These are phyloP conservation scores for Termitomyces sp. DNA, from an alignment of 768 basidiomycete genomes.

Conservation along the genomic window DNA sequence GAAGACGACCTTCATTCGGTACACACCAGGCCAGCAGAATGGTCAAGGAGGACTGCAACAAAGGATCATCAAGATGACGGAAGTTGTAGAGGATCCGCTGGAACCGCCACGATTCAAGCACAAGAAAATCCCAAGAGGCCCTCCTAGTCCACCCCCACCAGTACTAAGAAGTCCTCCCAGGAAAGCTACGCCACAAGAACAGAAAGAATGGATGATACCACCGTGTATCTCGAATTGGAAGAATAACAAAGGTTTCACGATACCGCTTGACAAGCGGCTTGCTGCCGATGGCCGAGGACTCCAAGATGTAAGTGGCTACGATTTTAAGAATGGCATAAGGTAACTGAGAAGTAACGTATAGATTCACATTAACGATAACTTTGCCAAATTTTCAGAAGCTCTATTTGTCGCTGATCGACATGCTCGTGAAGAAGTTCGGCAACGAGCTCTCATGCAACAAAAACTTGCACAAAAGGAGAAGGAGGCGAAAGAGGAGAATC, in stretches of 20 bases:
- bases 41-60: slow-evolving; percentile 75
- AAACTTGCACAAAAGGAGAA: slow-evolving; percentile 99
- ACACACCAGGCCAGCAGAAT: slow-evolving; percentile 91
- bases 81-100: slow-evolving; percentile 95
- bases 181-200: slow-evolving; percentile 94
- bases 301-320: slow-evolving; percentile 77
- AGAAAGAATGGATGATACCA: slow-evolving; percentile 99
- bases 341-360: slow-evolving; percentile 25
- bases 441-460: slow-evolving; percentile 96
- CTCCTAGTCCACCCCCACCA: slow-evolving; percentile 94
- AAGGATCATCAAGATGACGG: slow-evolving; percentile 98
- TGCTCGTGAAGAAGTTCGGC: slow-evolving; percentile 96
- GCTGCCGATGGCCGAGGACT: slow-evolving; percentile 98
- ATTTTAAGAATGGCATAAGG: background rate
- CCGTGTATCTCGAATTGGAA: slow-evolving; percentile 99
- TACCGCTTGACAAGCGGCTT: slow-evolving; percentile 95
- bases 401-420: slow-evolving; percentile 95
- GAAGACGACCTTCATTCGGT: slow-evolving; percentile 89
- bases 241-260: slow-evolving; percentile 99
- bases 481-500: slow-evolving; percentile 92
- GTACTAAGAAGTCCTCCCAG: slow-evolving; percentile 93
- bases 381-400: slow-evolving; percentile 97
- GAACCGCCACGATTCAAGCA: slow-evolving; percentile 98
- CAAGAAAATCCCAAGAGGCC: slow-evolving; percentile 97
- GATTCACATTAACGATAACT: slow-evolving; percentile 99